These are phyloP conservation scores for Paracoccidioides lutzii DNA, from an alignment of 2,329 filamentous ascomycete species.

Conservation along the genomic window DNA sequence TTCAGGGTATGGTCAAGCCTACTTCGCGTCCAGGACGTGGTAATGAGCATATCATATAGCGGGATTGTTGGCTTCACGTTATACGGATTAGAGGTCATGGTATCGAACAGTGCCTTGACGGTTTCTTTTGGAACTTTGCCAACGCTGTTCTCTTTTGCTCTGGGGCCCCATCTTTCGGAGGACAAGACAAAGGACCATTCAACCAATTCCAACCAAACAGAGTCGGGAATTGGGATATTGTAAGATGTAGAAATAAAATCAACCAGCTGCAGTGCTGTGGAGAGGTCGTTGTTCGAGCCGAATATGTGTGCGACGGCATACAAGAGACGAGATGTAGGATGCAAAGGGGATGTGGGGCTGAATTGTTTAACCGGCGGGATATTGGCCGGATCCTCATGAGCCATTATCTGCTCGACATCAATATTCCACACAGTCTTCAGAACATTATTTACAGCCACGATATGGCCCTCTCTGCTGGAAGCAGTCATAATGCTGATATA, in stretches of 20 bases:
- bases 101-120: slow-evolving; percentile 44
- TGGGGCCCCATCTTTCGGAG: slow-evolving; percentile 25
- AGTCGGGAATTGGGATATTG: slow-evolving; percentile 41
- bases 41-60: slow-evolving; percentile 35
- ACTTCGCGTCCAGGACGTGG: slow-evolving; percentile 14
- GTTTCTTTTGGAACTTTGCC: slow-evolving; percentile 30
- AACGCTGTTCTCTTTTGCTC: slow-evolving; percentile 15
- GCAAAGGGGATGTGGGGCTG: slow-evolving; percentile 39
- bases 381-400: slow-evolving; percentile 20
- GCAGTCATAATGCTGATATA: slow-evolving; percentile 43
- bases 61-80: slow-evolving; percentile 44
- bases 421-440: slow-evolving; percentile 44
- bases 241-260: slow-evolving; percentile 51
- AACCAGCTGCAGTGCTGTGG: slow-evolving; percentile 45
- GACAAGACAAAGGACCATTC: slow-evolving; percentile 52
- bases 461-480: slow-evolving; percentile 40
- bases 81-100: slow-evolving; percentile 48
- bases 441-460: slow-evolving; percentile 34
- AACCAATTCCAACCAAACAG: slow-evolving; percentile 55
- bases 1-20: slow-evolving; percentile 15
- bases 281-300: slow-evolving; percentile 52
- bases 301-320: slow-evolving; percentile 56
- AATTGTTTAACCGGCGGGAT: slow-evolving; percentile 29
- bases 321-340: slow-evolving; percentile 48
- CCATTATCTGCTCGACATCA: slow-evolving; percentile 32